Evolutionary conservation across 768 basidiomycete genomes (phyloP).

Genomic region (Xerocomellus dryophilus): DNA sequence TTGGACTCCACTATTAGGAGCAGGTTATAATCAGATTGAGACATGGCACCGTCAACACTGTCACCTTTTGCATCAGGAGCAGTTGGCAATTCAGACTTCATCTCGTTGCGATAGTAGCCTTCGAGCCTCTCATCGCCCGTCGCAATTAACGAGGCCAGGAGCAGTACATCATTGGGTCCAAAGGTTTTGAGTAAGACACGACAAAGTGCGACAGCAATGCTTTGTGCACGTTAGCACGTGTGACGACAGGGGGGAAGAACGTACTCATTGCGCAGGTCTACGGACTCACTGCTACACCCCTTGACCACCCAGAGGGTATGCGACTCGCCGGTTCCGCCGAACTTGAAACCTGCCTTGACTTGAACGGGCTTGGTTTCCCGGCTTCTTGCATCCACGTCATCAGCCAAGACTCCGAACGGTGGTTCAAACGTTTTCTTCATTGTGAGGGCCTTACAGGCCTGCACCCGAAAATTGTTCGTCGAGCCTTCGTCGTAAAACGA

Average conservation of each 20-base stretch:
- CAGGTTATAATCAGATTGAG: neutral
- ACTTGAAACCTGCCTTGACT: conserved; percentile 6
- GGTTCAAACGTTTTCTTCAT: conserved; percentile 11
- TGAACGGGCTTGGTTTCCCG: neutral
- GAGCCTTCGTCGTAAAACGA: neutral
- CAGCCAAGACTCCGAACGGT: conserved; percentile 1
- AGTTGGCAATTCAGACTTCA: neutral
- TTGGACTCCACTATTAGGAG: neutral
- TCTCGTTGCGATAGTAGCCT: neutral
- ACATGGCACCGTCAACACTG: neutral
- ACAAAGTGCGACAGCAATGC: conserved; percentile 13
- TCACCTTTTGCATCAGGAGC: neutral
- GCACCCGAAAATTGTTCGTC: neutral
- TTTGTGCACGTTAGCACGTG: neutral
- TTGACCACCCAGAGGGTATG: conserved; percentile 12
- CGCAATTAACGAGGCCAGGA: conserved; percentile 10
- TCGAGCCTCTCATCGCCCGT: neutral
- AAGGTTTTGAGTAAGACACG: conserved; percentile 11
- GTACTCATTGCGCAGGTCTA: conserved; percentile 4
- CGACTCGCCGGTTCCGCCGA: neutral
- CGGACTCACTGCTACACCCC: neutral
- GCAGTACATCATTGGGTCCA: conserved; percentile 10
- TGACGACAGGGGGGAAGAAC: neutral
- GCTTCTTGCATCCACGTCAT: neutral
- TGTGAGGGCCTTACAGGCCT: neutral